These are phyloP conservation scores for Cryptococcus floricola DNA, from an alignment of 1,284 basidiomycete genomes.

Conservation along the genomic window DNA sequence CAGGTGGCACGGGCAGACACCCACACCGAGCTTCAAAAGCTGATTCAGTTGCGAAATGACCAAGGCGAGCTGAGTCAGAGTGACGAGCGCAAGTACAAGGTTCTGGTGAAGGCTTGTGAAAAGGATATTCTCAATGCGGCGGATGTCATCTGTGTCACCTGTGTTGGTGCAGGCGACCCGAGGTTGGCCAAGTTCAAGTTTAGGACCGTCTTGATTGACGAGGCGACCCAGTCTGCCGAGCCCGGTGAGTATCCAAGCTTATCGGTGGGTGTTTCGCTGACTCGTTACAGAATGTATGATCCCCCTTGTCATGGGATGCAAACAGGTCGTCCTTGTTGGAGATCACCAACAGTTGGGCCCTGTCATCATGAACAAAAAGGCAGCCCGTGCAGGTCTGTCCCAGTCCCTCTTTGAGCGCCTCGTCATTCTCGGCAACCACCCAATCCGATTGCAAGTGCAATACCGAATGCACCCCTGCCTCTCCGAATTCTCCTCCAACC, in stretches of 20 bases:
- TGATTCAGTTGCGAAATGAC: constrained; percentile 95
- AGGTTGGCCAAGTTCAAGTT: constrained; percentile 95
- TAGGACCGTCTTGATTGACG: constrained; percentile 95
- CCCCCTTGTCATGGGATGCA: constrained; percentile 94
- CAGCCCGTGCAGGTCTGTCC: constrained; percentile 91
- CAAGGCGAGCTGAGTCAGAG: constrained; percentile 94
- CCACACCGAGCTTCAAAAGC: constrained; percentile 91
- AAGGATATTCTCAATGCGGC: constrained; percentile 93
- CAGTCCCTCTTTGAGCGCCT: constrained; percentile 98
- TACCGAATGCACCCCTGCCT: constrained; percentile 99
- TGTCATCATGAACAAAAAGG: constrained; percentile 99
- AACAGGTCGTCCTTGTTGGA: constrained; percentile 96
- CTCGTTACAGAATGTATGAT: constrained; percentile 86
- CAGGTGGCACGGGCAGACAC: constrained; percentile 95
- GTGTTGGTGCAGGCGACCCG: constrained; percentile 95
- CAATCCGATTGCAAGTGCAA: constrained; percentile 97
- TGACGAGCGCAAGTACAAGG: constrained; percentile 97
- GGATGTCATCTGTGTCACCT: constrained; percentile 98
- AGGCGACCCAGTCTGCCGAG: constrained; percentile 97
- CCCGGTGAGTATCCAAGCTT: constrained; percentile 62
- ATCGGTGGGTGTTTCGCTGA: constrained; percentile 5
- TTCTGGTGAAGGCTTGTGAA: constrained; percentile 88
- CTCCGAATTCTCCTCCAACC: constrained; percentile 98
- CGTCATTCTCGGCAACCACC: constrained; percentile 89
- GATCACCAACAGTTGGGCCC: constrained; percentile 98